Conservation (phyloP, 805 yeast species). For the Barnettozyma populi region DNA sequence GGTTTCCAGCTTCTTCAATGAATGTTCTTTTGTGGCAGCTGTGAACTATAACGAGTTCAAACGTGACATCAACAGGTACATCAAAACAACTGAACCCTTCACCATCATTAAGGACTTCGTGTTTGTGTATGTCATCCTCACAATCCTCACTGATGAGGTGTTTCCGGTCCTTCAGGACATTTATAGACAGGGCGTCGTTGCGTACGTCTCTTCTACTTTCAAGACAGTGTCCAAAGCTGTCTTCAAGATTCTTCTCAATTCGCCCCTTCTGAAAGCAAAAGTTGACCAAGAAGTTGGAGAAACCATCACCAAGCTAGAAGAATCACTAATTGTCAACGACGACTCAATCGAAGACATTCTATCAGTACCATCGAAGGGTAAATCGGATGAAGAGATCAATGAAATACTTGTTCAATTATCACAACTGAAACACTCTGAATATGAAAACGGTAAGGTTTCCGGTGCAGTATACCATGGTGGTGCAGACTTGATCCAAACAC, state of each 20-base stretch:
- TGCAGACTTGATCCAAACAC: constrained; percentile 63
- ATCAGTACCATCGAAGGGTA: constrained; percentile 55
- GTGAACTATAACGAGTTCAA: not conserved
- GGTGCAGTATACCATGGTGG: constrained; percentile 99
- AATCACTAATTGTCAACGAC: constrained; percentile 51
- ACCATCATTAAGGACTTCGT: constrained; percentile 1
- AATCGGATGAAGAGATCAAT: constrained; percentile 41
- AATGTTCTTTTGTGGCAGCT: not conserved
- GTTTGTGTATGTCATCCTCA: not conserved
- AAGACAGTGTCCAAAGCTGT: constrained; percentile 5
- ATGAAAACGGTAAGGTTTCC: constrained; percentile 82
- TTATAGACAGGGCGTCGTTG: not conserved
- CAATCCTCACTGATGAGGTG: not conserved
- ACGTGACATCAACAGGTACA: not conserved
- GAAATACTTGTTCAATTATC: constrained; percentile 46
- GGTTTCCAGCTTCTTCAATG: not conserved
- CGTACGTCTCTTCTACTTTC: not conserved
- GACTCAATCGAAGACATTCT: constrained; percentile 38
- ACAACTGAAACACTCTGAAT: constrained; percentile 58
- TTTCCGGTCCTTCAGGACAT: not conserved
- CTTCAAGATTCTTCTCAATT: constrained; percentile 31
- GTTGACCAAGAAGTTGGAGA: constrained; percentile 56
- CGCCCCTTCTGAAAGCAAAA: constrained; percentile 50
- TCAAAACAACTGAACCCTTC: not conserved
- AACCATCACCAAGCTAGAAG: constrained; percentile 46